Conservation (phyloP, 129 eudicot genomes). For the Heracleum sosnowskyi region DNA sequence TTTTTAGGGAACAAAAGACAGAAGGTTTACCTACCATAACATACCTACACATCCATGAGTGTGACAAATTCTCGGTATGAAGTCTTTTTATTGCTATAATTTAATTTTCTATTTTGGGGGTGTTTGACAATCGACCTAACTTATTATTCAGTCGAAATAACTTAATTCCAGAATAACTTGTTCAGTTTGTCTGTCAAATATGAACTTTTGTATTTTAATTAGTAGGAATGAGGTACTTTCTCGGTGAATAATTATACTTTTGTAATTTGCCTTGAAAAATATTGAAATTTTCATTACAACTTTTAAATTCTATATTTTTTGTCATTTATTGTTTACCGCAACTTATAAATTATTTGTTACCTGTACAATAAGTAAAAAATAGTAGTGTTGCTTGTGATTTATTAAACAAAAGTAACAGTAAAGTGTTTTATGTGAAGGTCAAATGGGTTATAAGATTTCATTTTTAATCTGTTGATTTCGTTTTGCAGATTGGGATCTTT, state of each 20-base stretch:
- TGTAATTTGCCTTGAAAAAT: neutral
- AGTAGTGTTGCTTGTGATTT: neutral
- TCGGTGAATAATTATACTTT: neutral
- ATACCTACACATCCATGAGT: slow-evolving; percentile 66
- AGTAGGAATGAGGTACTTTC: neutral
- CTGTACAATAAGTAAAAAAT: neutral
- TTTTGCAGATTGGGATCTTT: slow-evolving; percentile 74
- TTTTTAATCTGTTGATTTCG: neutral
- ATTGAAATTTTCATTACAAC: neutral
- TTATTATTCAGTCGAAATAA: neutral
- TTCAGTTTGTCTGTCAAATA: neutral
- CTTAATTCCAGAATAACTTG: neutral
- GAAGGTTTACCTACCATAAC: slow-evolving; percentile 54
- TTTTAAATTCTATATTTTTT: neutral
- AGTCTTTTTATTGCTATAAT: neutral
- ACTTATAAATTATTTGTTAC: neutral
- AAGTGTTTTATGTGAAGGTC: neutral
- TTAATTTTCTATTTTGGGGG: neutral
- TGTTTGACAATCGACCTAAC: neutral
- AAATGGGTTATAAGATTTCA: neutral
- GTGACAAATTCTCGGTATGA: slow-evolving; percentile 81
- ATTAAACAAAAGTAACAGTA: neutral
- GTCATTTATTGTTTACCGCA: neutral
- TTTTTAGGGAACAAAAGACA: slow-evolving; percentile 30
- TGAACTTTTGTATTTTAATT: neutral